phyloP scores from a whole-genome alignment of 2,329 filamentous ascomycete genomes.

The Xylariaceae sp. region DNA sequence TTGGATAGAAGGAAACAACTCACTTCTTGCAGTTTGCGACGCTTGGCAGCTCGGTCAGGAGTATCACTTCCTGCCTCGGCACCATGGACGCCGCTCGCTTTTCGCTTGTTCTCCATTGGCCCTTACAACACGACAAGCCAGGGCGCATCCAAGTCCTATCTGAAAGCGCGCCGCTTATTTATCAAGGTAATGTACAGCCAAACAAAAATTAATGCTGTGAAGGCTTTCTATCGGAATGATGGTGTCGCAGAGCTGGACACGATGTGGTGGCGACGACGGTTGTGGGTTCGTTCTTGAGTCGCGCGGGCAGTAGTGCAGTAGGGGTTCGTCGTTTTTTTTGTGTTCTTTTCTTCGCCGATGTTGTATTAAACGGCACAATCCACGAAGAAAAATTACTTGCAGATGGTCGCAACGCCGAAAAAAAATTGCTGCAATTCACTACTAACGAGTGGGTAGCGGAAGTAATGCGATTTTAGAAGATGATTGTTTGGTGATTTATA shows the following conservation, averaged over 20 bases:
- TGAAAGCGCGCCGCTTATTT: conserved; percentile 2
- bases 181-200: conserved; percentile 5
- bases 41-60: conserved; percentile 58
- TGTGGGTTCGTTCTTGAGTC: conserved; percentile 21
- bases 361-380: no score
- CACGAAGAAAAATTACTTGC: no score
- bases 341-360: conserved; percentile 9
- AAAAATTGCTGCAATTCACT: no score
- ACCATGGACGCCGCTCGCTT: conserved; percentile 50
- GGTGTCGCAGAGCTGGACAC: not conserved
- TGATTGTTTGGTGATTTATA: no score
- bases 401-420: no score
- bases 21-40: conserved; percentile 57
- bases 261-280: conserved; percentile 27
- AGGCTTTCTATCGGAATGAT: not conserved
- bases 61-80: conserved; percentile 45
- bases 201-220: conserved; percentile 7
- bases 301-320: conserved; percentile 10
- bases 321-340: not conserved
- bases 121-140: conserved; percentile 13
- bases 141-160: conserved; percentile 16
- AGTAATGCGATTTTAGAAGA: no score
- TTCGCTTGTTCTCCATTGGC: conserved; percentile 61
- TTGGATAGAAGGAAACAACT: conserved; percentile 26
- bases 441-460: no score